Evolutionary conservation across 192 early-diverging fungal genomes (phyloP).

Genomic region (Backusella liffmaniae): DNA sequence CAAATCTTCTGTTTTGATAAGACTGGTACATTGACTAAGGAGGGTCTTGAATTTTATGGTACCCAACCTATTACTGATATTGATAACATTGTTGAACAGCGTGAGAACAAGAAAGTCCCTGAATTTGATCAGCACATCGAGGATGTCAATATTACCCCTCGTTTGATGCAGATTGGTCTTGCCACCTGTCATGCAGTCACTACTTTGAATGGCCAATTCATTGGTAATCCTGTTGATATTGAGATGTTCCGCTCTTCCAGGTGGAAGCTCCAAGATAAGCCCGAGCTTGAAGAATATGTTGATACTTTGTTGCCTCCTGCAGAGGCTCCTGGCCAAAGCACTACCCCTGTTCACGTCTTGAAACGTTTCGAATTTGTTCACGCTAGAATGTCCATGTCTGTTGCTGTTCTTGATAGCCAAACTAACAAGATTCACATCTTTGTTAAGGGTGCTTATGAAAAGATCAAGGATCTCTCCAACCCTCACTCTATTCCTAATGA

Average conservation of each 20-base stretch:
- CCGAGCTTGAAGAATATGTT: conserved; percentile 25
- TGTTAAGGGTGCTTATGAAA: conserved; percentile 73
- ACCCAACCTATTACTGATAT: conserved; percentile 17
- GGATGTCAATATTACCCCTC: conserved; percentile 15
- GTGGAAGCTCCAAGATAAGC: conserved; percentile 32
- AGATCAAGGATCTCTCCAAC: conserved; percentile 56
- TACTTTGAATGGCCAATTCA: conserved; percentile 42
- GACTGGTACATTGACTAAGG: conserved; percentile 70
- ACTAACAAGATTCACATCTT: conserved; percentile 56
- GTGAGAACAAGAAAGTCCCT: not conserved
- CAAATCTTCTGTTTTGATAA: conserved; percentile 75
- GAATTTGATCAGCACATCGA: conserved; percentile 24
- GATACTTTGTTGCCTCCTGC: conserved; percentile 40
- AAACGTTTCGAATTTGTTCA: conserved; percentile 74
- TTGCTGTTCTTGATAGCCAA: conserved; percentile 53
- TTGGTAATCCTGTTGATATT: conserved; percentile 67
- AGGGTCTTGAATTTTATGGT: conserved; percentile 65
- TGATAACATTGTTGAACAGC: not conserved
- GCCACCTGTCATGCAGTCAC: conserved; percentile 53
- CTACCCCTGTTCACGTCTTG: conserved; percentile 45
- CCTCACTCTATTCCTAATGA: conserved; percentile 50
- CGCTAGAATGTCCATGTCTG: conserved; percentile 68
- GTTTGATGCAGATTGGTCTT: conserved; percentile 35
- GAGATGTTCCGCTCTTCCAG: conserved; percentile 62
- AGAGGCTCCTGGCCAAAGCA: conserved; percentile 7